Evolutionary conservation across 331 rosid genomes (phyloP).

Genomic region (Malus hybrid): DNA sequence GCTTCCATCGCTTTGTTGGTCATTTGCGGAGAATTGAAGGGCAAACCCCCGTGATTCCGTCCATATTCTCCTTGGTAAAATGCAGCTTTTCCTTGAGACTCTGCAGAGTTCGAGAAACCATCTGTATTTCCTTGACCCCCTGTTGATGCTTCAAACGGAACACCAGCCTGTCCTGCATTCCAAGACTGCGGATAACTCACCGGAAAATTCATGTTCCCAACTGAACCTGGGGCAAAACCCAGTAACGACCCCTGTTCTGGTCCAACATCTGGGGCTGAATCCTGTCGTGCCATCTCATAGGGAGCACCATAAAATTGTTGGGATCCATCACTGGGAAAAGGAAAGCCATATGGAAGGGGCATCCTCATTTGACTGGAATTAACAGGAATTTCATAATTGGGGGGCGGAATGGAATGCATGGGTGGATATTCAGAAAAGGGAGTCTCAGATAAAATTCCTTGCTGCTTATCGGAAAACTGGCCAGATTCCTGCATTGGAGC

Average conservation of each 20-base stretch:
- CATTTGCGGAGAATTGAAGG: slow-evolving; percentile 21
- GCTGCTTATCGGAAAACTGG: slow-evolving; percentile 63
- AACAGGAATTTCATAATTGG: slow-evolving; percentile 40
- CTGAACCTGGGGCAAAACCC: slow-evolving; percentile 63
- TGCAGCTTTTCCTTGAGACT: slow-evolving; percentile 34
- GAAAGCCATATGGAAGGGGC: slow-evolving; percentile 57
- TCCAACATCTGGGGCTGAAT: slow-evolving; percentile 54
- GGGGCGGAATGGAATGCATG: slow-evolving; percentile 55
- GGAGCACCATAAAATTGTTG: slow-evolving; percentile 71
- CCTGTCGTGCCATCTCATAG: slow-evolving; percentile 60
- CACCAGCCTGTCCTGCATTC: slow-evolving; percentile 52
- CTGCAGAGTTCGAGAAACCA: slow-evolving; percentile 24
- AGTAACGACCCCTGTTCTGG: slow-evolving; percentile 59
- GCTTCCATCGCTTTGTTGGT: slow-evolving; percentile 39
- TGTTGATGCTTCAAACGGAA: slow-evolving; percentile 36
- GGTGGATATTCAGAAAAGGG: slow-evolving; percentile 60
- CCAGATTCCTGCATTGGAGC: slow-evolving; percentile 51
- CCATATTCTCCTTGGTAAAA: slow-evolving; percentile 40
- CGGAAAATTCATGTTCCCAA: slow-evolving; percentile 43
- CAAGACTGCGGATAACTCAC: slow-evolving; percentile 60
- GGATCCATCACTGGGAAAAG: slow-evolving; percentile 64
- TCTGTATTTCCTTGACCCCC: slow-evolving; percentile 31
- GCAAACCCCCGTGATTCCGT: slow-evolving; percentile 27
- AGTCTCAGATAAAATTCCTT: slow-evolving; percentile 47
- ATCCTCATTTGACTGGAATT: slow-evolving; percentile 65